These are phyloP conservation scores for Leishmania turanica DNA, from an alignment of 208 protist genomes.

Conservation along the genomic window DNA sequence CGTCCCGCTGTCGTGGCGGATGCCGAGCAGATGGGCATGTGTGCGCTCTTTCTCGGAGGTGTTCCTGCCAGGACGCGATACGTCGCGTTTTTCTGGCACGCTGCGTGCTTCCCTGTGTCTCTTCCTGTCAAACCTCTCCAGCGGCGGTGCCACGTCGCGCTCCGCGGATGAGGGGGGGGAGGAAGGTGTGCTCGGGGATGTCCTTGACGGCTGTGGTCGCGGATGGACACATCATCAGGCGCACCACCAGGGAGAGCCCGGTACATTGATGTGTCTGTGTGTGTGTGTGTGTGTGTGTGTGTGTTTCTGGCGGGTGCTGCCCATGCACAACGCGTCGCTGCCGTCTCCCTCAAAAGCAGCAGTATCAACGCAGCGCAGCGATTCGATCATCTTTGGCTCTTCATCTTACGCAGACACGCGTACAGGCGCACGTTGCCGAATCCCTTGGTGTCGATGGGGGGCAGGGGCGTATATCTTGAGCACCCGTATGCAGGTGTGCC, in stretches of 20 bases:
- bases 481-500: conserved; percentile 13
- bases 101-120: not conserved
- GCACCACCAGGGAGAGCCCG: not conserved
- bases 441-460: not conserved
- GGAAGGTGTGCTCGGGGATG: not conserved
- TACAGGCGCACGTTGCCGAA: conserved; percentile 1
- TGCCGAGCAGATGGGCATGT: not conserved
- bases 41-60: not conserved
- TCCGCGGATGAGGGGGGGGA: not conserved
- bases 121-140: not conserved
- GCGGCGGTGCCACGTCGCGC: not conserved
- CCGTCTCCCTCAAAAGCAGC: not conserved
- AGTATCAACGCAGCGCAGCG: not conserved
- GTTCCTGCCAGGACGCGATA: not conserved
- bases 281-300: not conserved
- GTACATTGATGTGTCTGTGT: not conserved
- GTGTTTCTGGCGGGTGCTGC: not conserved
- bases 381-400: no score
- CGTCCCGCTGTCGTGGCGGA: no score
- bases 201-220: not conserved
- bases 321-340: not conserved
- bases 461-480: not conserved
- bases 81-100: not conserved
- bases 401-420: not conserved
- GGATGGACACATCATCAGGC: not conserved